Percentiles rank a stretch among this genome's conserved stretches.
These are phyloP conservation scores for Lagerstroemia speciosa DNA, from an alignment of 345 rosid genomes.

Conservation along the genomic window DNA sequence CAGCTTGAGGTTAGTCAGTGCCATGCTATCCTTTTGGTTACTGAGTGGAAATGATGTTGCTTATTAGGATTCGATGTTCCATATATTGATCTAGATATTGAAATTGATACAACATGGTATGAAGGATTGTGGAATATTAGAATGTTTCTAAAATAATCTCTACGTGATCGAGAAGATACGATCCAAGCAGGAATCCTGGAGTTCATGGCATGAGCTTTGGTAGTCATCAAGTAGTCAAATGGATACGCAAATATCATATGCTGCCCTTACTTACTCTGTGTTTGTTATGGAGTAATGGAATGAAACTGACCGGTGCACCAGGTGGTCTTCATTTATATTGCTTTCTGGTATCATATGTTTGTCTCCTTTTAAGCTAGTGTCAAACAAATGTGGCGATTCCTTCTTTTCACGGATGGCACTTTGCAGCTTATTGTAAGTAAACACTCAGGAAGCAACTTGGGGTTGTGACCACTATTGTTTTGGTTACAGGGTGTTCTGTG, in stretches of 20 bases:
- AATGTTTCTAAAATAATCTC: neutral
- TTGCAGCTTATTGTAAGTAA: no score
- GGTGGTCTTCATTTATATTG: neutral
- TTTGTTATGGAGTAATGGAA: no score
- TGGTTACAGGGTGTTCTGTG: neutral
- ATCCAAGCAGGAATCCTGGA: neutral
- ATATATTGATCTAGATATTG: neutral
- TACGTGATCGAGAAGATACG: neutral
- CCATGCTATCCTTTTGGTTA: neutral
- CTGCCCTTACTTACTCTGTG: no score
- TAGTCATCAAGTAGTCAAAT: no score
- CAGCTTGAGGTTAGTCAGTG: slow-evolving; percentile 69
- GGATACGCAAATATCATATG: no score
- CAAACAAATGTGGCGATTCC: no score
- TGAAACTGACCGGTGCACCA: no score
- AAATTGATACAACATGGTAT: neutral
- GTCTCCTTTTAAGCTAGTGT: neutral
- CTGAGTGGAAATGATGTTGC: neutral
- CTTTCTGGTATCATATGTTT: neutral
- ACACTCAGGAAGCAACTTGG: neutral
- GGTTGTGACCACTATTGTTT: neutral
- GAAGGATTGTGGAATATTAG: neutral
- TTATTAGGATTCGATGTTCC: neutral
- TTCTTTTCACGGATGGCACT: no score
- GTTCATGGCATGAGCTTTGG: no score